A percentile compares a stretch with the other conserved stretches of the same genome.
Evolutionary conservation across 169 alveolate species (phyloP).

Genomic region (Nephromyces sp.): DNA sequence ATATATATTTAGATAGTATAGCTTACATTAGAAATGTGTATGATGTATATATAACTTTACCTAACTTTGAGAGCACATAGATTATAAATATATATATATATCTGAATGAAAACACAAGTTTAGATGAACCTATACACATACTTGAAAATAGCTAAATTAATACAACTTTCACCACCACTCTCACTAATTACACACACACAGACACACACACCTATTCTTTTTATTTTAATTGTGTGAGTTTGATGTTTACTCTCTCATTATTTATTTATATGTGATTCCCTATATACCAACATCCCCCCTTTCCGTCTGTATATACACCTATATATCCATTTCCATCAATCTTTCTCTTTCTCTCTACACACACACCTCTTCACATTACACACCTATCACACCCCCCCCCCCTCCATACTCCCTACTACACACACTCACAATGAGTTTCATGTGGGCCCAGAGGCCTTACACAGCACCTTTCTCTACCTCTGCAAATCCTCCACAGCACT

Average conservation of each 20-base stretch:
- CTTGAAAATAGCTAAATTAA: too few relatives aligned
- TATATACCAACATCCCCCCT: neutral
- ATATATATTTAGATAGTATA: too few relatives aligned
- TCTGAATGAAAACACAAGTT: too few relatives aligned
- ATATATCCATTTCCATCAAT: neutral
- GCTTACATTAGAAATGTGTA: too few relatives aligned
- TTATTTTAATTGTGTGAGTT: neutral
- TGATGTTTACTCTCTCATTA: neutral
- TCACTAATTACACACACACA: too few relatives aligned
- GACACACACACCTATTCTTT: too few relatives aligned
- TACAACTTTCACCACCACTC: too few relatives aligned
- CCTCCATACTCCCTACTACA: neutral
- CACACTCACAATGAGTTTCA: conserved; percentile 8
- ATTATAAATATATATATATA: too few relatives aligned
- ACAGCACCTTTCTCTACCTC: conserved; percentile 19
- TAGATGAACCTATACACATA: too few relatives aligned
- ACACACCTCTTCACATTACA: neutral
- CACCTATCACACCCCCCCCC: neutral
- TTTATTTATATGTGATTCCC: too few relatives aligned
- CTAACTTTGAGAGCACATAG: too few relatives aligned
- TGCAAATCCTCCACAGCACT: neutral
- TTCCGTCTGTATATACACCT: neutral
- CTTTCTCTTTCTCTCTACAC: neutral
- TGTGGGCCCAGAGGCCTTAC: conserved; percentile 25
- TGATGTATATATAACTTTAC: too few relatives aligned